Evolutionary conservation across 257 asterid species (phyloP).

Genomic region (Jaltomata sinuosa): DNA sequence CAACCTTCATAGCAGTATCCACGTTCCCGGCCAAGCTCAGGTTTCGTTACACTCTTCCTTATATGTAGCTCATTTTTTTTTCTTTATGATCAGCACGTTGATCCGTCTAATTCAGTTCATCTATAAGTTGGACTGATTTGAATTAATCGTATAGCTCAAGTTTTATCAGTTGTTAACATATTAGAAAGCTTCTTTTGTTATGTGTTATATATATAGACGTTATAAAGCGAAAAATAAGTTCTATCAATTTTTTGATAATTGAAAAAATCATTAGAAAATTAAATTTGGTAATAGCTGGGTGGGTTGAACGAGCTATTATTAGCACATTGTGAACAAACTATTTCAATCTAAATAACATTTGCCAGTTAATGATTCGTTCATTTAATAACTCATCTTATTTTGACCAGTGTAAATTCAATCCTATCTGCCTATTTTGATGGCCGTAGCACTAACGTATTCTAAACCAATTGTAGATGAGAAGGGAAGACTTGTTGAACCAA

Average conservation of each 20-base stretch:
- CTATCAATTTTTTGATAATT: too few species aligned
- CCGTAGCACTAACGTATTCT: neutral
- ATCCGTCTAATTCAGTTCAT: neutral
- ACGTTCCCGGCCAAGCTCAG: constrained; percentile 51
- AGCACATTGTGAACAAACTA: neutral
- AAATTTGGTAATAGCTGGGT: too few species aligned
- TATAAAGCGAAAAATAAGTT: too few species aligned
- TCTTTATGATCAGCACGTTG: too few species aligned
- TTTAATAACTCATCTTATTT: neutral
- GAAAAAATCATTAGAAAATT: too few species aligned
- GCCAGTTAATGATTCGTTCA: neutral
- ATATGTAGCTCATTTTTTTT: neutral
- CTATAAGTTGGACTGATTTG: neutral
- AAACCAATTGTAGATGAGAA: constrained; percentile 32
- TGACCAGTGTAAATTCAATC: neutral
- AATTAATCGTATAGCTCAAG: neutral
- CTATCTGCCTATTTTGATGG: neutral
- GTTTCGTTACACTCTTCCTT: constrained; percentile 8
- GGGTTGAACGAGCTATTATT: too few species aligned
- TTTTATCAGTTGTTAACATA: too few species aligned
- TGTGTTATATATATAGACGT: neutral
- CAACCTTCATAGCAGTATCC: constrained; percentile 11
- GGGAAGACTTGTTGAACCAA: constrained; percentile 29
- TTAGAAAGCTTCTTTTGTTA: too few species aligned
- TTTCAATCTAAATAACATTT: neutral